Base-by-base conservation (phyloP, 805 yeast genomes). In the Yarrowia deformans region DNA sequence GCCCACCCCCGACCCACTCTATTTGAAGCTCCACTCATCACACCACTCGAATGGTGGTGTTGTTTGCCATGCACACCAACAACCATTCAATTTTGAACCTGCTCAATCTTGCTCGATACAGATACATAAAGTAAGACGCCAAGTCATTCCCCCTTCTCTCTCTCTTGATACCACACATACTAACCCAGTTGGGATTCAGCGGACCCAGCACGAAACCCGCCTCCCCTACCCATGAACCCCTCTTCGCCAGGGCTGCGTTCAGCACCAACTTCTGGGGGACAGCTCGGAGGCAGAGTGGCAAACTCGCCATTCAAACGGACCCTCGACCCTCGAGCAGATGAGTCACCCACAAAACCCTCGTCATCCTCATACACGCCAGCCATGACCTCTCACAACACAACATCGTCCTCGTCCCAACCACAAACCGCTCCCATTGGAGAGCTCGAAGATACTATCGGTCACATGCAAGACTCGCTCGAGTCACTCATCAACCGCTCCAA, bases 111-210 rank as follows among this genome's bases (percentile, higher is more conserved):
- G 64, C 64, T 60, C 66, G 52, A 60, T 32, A 45, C 52, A 43
- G 52, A 32, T 34, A 32, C 23, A n/a, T 29, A 32, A 42, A n/a
- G 49, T 42, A 35, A n/a, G 49, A 13, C 32, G 1, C 12, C 13
- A 23, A 5, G 34, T 19, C 35, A 23, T 48, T 14, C 35, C 34
- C 13, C 12, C 18, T n/a, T 10, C 2, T 46, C 16, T 6, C 50
- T 8, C 52, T 12, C 2, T 32, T 23, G 29, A 23, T 23, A 23
- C 29, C 3, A 16, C 10, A 16, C n/a, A 12, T 48, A 63, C 55
- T 48, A 63, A 49, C 68, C 23, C 45, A 63, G 55, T 37, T 63
- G 68, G 68, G 68, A 63, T 39, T 63, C 68, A 12, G 55, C 68
- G n/a, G 68, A 63, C 32, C 68, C 68, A 48, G 56, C 19, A 29